Evolutionary conservation across 78 protist genomes (phyloP).

Genomic region (Planoprotostelium fungivorum): DNA sequence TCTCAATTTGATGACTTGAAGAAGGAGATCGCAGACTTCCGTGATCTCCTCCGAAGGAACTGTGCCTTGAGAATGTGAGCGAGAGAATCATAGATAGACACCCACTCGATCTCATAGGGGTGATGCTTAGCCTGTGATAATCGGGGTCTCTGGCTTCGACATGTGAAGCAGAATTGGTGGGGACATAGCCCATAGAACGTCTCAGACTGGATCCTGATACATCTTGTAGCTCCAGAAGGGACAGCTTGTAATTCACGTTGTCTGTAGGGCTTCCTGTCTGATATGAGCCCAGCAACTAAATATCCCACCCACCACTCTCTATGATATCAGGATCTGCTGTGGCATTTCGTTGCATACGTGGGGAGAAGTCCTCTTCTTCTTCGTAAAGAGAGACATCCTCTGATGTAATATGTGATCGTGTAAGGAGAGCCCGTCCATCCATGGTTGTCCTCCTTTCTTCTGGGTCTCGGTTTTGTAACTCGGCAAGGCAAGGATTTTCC

Average conservation of each 20-base stretch:
- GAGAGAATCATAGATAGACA: neutral
- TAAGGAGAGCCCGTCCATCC: neutral
- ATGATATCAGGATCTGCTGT: neutral
- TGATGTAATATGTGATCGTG: neutral
- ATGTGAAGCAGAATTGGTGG: neutral
- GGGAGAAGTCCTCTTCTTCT: neutral
- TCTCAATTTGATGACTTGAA: constrained; percentile 29
- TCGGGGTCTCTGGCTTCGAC: neutral
- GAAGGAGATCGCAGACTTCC: constrained; percentile 42
- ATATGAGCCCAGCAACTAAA: neutral
- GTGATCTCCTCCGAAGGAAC: constrained; percentile 18
- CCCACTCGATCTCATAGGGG: neutral
- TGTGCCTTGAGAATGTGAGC: neutral
- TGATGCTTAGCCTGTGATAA: neutral
- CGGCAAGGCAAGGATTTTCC: neutral
- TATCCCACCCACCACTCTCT: neutral
- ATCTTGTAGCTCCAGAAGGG: neutral
- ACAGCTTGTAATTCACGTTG: neutral
- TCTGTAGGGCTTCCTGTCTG: neutral
- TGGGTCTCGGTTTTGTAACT: neutral
- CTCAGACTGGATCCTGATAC: neutral
- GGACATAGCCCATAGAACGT: neutral
- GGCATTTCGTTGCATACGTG: neutral
- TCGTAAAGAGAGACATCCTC: neutral
- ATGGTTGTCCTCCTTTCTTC: neutral